Base-by-base conservation (phyloP, 2,329 filamentous ascomycete genomes). In the Arthrinium phaeospermum region DNA sequence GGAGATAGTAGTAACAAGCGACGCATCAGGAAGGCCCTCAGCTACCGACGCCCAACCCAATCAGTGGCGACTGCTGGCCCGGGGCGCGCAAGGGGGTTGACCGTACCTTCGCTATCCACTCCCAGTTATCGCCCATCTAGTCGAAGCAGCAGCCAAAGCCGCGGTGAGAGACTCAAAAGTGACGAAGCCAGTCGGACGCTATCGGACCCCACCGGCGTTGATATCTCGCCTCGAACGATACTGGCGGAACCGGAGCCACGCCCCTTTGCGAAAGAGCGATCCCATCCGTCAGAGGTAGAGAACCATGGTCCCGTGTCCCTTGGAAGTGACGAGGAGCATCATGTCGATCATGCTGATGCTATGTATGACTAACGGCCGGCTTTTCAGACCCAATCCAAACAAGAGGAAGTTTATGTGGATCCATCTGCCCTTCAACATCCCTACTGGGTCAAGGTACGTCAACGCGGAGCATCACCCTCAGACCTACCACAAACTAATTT, bases 371-470 rank as follows among this genome's bases (percentile, higher is more conserved):
- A 49, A 78, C 80, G 0, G 83, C 83, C 1, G 83, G 83, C 0
- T 85, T 85, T 74, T 84, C 4, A 77, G 83, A 37, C 83, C 83
- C 0, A 78, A 83, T 68, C 80, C 81, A 1, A 73, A 75, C 2
- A 77, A 77, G 71, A 83, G 86, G 34, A 89, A 86, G 77, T 90
- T 90, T 75, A 85, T 87, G 75, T 90, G 89, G 88, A 84, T 90
- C 67, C 88, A 90, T 78, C 75, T 89, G 24, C 86, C 88, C 0
- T 90, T 86, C 41, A 90, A 87, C 12, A 90, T 70, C 87, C 88
- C 0, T 83, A 85, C 0, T 90, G 88, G 88, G 88, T 90, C 2
- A 88, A 87, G 82, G 87, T 88, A 76, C 73, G 80, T 70, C 71
- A 47, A 71, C 74, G 8, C 71, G 71, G 76, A 37, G 71, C 74